Percentiles rank a stretch among this genome's conserved stretches.
phyloP scores from a whole-genome alignment of 208 protist species.

The Leishmania gerbilli region DNA sequence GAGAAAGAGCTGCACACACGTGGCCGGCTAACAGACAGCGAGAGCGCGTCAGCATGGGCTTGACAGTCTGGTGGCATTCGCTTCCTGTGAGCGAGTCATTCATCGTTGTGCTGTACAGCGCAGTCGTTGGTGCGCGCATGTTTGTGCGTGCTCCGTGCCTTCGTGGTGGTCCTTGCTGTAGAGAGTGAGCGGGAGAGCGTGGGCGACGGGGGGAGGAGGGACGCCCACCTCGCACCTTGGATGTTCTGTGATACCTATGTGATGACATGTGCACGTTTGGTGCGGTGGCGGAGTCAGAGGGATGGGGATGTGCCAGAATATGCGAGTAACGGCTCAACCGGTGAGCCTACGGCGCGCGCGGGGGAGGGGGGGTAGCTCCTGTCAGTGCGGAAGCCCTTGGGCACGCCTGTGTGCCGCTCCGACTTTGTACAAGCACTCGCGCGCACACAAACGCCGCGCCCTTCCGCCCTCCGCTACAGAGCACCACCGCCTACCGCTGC shows the following conservation, averaged over 20 bases:
- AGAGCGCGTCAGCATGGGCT: neutral
- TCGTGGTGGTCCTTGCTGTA: neutral
- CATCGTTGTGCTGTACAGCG: neutral
- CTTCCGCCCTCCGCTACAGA: neutral
- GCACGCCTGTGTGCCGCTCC: neutral
- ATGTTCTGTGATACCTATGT: neutral
- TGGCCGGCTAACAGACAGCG: neutral
- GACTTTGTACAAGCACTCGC: neutral
- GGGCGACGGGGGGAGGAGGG: neutral
- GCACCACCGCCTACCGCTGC: neutral
- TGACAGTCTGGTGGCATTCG: neutral
- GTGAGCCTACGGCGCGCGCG: neutral
- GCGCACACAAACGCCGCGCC: neutral
- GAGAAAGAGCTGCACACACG: neutral
- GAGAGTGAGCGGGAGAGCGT: neutral
- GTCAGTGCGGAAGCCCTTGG: neutral
- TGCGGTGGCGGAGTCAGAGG: neutral
- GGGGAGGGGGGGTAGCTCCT: too few relatives aligned
- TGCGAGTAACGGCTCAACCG: neutral
- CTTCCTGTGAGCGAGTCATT: neutral
- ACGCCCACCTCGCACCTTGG: neutral
- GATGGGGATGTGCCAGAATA: neutral
- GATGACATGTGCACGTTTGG: neutral
- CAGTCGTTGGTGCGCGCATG: neutral
- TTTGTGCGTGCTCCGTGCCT: neutral